These are phyloP conservation scores for Pichia norvegensis DNA, from an alignment of 1,139 yeast genomes.

Conservation along the genomic window DNA sequence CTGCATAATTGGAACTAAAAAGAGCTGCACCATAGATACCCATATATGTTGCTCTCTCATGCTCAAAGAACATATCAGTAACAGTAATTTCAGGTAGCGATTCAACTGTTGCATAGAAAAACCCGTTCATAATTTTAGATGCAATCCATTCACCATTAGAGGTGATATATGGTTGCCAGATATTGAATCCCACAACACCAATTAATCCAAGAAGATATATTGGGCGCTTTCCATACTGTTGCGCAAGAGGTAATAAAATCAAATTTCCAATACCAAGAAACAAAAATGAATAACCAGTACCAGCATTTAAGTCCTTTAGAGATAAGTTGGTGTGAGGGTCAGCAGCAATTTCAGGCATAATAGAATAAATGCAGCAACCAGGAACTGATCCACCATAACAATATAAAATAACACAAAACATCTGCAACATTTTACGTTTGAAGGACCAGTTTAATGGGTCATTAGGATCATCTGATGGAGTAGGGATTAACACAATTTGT, in stretches of 20 bases:
- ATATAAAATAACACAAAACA: slow-evolving; percentile 36
- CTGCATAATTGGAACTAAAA: slow-evolving; percentile 34
- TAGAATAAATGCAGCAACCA: slow-evolving; percentile 41
- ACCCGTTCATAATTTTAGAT: slow-evolving; percentile 38
- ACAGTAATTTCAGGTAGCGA: slow-evolving; percentile 46
- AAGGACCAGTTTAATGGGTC: slow-evolving; percentile 41
- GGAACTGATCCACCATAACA: slow-evolving; percentile 40
- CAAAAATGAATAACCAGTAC: slow-evolving; percentile 45
- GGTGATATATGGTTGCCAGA: slow-evolving; percentile 39
- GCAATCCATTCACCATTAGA: slow-evolving; percentile 37
- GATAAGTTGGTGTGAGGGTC: slow-evolving; percentile 32
- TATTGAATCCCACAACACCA: slow-evolving; percentile 32
- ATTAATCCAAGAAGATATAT: slow-evolving; percentile 35
- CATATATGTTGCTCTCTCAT: slow-evolving; percentile 43
- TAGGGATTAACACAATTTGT: slow-evolving; percentile 35
- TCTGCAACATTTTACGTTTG: slow-evolving; percentile 31
- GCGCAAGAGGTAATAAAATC: slow-evolving; percentile 43
- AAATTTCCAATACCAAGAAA: slow-evolving; percentile 44
- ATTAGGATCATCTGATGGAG: slow-evolving; percentile 41
- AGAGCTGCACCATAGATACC: slow-evolving; percentile 37
- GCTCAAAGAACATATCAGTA: slow-evolving; percentile 44
- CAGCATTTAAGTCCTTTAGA: slow-evolving; percentile 38
- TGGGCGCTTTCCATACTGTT: slow-evolving; percentile 49
- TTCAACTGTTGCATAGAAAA: slow-evolving; percentile 48
- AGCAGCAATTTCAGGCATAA: slow-evolving; percentile 35